Conservation (phyloP, 495 filamentous ascomycete genomes). For the Astrocystis sublimbata region DNA sequence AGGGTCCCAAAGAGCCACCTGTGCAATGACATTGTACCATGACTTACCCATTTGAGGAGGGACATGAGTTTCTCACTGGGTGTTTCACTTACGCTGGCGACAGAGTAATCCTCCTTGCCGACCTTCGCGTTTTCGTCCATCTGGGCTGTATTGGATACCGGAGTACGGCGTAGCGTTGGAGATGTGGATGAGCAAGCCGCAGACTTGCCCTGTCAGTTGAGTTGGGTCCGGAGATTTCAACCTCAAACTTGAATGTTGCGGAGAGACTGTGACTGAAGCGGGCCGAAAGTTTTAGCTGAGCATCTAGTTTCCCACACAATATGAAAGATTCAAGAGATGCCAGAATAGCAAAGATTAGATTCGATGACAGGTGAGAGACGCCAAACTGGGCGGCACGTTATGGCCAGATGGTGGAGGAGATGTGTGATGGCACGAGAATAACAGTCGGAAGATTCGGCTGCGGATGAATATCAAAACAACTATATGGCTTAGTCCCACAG, state of each 20-base stretch:
- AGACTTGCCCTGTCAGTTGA: constrained; percentile 45
- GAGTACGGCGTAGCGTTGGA: constrained; percentile 44
- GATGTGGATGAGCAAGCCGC: constrained; percentile 48
- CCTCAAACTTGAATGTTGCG: constrained; percentile 15
- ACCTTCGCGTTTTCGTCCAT: constrained; percentile 48
- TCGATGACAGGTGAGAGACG: constrained; percentile 12
- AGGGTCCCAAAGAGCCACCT: not conserved
- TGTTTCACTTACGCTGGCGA: constrained; percentile 34
- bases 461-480: not conserved
- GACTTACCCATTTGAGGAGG: constrained; percentile 29
- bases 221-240: constrained; percentile 18
- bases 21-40: not conserved
- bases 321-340: constrained; percentile 32
- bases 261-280: constrained; percentile 3
- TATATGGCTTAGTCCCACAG: constrained; percentile 5
- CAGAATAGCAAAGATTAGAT: constrained; percentile 31
- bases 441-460: constrained; percentile 11
- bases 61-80: constrained; percentile 32
- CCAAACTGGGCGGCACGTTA: constrained; percentile 16
- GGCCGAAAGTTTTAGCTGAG: constrained; percentile 17
- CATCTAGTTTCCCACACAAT: constrained; percentile 27
- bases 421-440: constrained; percentile 10
- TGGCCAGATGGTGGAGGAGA: constrained; percentile 14
- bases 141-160: constrained; percentile 34
- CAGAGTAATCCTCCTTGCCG: constrained; percentile 34